Conservation (phyloP, 2,329 filamentous ascomycete genomes). For the Trichophyton rubrum region DNA sequence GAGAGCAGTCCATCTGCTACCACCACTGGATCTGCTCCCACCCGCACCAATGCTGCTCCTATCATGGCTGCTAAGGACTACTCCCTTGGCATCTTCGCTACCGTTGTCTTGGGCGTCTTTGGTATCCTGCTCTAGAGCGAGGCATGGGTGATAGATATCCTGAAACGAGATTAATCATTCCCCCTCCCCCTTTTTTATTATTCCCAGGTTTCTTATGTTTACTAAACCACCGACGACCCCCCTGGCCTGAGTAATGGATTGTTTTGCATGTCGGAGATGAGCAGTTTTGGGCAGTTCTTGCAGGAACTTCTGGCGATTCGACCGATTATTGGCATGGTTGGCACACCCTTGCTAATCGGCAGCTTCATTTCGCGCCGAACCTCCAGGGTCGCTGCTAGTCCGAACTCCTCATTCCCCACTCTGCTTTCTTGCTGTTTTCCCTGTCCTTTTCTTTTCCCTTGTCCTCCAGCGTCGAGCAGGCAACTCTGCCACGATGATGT, state of each 20-base stretch:
- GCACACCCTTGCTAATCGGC: neutral
- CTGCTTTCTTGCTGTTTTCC: neutral
- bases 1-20: conserved; percentile 17
- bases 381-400: neutral
- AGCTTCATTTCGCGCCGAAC: neutral
- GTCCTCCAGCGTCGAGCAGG: neutral
- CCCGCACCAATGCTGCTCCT: conserved; percentile 33
- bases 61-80: conserved; percentile 38
- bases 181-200: neutral
- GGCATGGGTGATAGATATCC: neutral
- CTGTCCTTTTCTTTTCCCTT: neutral
- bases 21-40: conserved; percentile 19
- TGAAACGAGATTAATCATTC: neutral
- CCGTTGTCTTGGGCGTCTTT: conserved; percentile 44
- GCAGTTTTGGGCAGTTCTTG: neutral
- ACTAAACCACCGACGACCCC: neutral
- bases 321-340: neutral
- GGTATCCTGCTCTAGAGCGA: conserved; percentile 42
- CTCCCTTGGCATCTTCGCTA: conserved; percentile 41
- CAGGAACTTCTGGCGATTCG: neutral
- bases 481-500: neutral
- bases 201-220: neutral
- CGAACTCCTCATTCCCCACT: neutral
- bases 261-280: neutral
- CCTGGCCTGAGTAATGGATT: neutral